These are phyloP conservation scores for Xylariomycetidae sp. DNA, from an alignment of 2,329 filamentous ascomycete genomes.

Conservation along the genomic window DNA sequence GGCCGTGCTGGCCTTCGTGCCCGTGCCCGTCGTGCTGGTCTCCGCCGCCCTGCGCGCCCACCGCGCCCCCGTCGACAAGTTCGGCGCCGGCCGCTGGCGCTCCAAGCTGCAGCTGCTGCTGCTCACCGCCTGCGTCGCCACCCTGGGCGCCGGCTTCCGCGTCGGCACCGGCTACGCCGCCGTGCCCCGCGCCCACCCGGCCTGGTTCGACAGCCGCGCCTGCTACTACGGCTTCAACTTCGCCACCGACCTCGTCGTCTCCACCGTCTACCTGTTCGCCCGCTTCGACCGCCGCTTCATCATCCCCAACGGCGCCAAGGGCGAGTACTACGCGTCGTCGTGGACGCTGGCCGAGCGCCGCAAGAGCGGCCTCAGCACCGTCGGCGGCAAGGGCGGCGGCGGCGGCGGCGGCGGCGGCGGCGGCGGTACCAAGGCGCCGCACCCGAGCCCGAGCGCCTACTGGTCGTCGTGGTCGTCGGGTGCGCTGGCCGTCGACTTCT, in stretches of 20 bases:
- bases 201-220: slow-evolving; percentile 65
- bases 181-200: slow-evolving; percentile 46
- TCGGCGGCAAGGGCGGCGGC: background rate
- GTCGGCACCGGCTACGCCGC: slow-evolving; percentile 50
- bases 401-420: slow-evolving; percentile 4
- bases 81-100: slow-evolving; percentile 61
- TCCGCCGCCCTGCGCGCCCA: slow-evolving; percentile 42
- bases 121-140: slow-evolving; percentile 52
- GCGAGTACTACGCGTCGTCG: slow-evolving; percentile 43
- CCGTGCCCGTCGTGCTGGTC: slow-evolving; percentile 41
- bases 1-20: slow-evolving; percentile 53
- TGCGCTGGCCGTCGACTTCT: slow-evolving; percentile 1
- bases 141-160: slow-evolving; percentile 65
- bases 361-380: background rate
- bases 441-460: background rate
- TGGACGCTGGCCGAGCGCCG: slow-evolving; percentile 3
- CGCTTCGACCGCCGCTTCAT: slow-evolving; percentile 73
- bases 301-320: slow-evolving; percentile 63
- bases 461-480: no score
- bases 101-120: slow-evolving; percentile 63
- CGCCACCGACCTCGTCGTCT: slow-evolving; percentile 62
- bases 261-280: slow-evolving; percentile 58
- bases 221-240: slow-evolving; percentile 81
- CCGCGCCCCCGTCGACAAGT: slow-evolving; percentile 42
- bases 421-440: background rate